Percentiles rank a stretch among this genome's conserved stretches.
Evolutionary conservation across 2,329 filamentous ascomycete genomes (phyloP).

Genomic region (Basipetospora chlamydospora): DNA sequence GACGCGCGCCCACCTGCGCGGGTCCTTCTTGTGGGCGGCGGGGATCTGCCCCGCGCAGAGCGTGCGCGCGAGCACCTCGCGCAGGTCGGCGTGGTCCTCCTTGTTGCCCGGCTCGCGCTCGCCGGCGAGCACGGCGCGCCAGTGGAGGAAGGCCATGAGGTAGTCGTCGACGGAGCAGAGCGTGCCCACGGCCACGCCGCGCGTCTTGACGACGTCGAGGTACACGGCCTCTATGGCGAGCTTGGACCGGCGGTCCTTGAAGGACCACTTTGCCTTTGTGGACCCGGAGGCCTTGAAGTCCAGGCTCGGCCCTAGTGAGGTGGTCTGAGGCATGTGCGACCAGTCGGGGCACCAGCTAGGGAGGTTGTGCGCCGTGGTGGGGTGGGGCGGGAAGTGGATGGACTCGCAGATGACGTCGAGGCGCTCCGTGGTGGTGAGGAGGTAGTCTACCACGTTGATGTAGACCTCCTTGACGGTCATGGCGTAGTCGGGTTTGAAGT

Average conservation of each 20-base stretch:
- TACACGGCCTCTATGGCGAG: conserved; percentile 15
- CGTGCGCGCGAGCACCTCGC: conserved; percentile 16
- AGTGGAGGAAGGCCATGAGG: conserved; percentile 22
- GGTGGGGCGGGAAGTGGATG: conserved; percentile 17
- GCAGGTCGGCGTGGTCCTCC: conserved; percentile 1
- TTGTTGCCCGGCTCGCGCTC: not conserved
- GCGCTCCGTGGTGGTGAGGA: conserved; percentile 12
- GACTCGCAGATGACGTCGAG: conserved; percentile 21
- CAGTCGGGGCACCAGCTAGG: conserved; percentile 22
- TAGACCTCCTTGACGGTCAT: conserved; percentile 18
- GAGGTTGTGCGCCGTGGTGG: conserved; percentile 11
- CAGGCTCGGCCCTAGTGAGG: conserved; percentile 8
- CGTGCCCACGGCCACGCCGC: conserved; percentile 16
- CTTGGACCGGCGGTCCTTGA: conserved; percentile 13
- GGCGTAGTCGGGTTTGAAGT: conserved; percentile 17
- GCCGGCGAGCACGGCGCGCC: conserved; percentile 15
- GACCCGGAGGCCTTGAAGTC: conserved; percentile 12
- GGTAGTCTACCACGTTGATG: conserved; percentile 17
- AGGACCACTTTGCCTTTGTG: conserved; percentile 11
- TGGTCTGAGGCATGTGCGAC: conserved; percentile 14
- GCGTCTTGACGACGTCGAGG: conserved; percentile 12
- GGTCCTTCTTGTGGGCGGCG: conserved; percentile 5
- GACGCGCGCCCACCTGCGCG: conserved; percentile 10
- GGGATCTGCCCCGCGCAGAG: conserved; percentile 14
- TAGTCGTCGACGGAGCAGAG: conserved; percentile 15